Conservation (phyloP, 192 early-diverging fungal genomes). For the Gigaspora rosea region DNA sequence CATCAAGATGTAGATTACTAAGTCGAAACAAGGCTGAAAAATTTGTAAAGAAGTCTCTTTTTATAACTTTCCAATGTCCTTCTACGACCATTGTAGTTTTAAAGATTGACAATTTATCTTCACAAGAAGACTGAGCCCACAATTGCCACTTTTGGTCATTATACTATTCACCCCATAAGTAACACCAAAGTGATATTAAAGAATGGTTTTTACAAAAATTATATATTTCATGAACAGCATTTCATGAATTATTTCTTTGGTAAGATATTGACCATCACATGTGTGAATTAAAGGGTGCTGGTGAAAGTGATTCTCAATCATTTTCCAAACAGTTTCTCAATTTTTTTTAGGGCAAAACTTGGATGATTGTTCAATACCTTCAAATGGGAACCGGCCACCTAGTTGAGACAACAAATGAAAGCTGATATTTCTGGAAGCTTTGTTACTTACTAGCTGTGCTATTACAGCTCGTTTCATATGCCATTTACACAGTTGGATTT, state of each 20-base stretch:
- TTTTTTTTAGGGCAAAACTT: slow-evolving; percentile 14
- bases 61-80: slow-evolving; percentile 9
- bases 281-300: background rate
- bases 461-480: background rate
- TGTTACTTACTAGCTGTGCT: background rate
- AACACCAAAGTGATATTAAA: background rate
- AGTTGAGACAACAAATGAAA: background rate
- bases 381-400: background rate
- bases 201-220: slow-evolving; percentile 24
- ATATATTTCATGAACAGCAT: slow-evolving; percentile 14
- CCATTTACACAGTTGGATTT: background rate
- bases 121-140: background rate
- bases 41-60: slow-evolving; percentile 15
- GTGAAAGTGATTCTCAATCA: slow-evolving; percentile 10
- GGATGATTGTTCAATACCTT: background rate
- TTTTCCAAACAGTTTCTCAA: background rate
- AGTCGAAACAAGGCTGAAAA: background rate
- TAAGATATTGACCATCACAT: background rate
- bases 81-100: background rate
- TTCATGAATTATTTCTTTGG: background rate
- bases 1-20: background rate
- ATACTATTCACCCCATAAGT: slow-evolving; percentile 9
- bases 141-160: background rate
- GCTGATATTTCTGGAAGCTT: background rate
- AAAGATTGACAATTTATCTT: slow-evolving; percentile 2